A percentile compares a stretch with the other conserved stretches of the same genome.
These are phyloP conservation scores for Pterocarpus macrocarpus DNA, from an alignment of 306 rosid genomes.

Conservation along the genomic window DNA sequence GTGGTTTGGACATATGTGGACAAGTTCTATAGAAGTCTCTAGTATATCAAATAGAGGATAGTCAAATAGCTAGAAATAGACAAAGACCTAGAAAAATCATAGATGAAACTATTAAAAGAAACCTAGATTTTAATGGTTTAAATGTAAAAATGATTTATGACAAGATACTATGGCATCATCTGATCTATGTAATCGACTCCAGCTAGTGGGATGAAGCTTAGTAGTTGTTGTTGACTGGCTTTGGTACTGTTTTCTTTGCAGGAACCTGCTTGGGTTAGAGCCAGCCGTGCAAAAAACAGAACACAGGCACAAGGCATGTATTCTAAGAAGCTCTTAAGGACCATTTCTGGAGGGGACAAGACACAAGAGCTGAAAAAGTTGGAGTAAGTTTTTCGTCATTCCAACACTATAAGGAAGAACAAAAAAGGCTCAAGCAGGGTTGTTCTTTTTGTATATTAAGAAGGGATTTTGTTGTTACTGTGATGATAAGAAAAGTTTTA, in stretches of 20 bases:
- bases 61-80: no score
- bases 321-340: slow-evolving; percentile 78
- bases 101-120: no score
- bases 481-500: background rate
- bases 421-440: slow-evolving; percentile 27
- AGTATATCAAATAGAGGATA: no score
- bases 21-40: no score
- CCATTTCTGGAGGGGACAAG: slow-evolving; percentile 69
- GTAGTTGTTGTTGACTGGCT: background rate
- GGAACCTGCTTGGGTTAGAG: slow-evolving; percentile 99
- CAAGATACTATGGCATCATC: no score
- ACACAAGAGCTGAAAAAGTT: slow-evolving; percentile 45
- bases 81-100: no score
- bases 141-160: no score
- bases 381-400: slow-evolving; percentile 36
- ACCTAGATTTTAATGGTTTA: no score
- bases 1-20: no score
- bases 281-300: slow-evolving; percentile 72
- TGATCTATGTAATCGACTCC: no score
- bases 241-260: slow-evolving; percentile 47
- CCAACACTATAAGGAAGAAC: background rate
- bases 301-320: slow-evolving; percentile 80
- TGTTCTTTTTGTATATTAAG: slow-evolving; percentile 45
- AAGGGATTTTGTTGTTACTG: slow-evolving; percentile 29
- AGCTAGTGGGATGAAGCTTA: no score